These are phyloP conservation scores for Pyrenochaeta sp. DNA, from an alignment of 2,329 filamentous ascomycete genomes.

Conservation along the genomic window DNA sequence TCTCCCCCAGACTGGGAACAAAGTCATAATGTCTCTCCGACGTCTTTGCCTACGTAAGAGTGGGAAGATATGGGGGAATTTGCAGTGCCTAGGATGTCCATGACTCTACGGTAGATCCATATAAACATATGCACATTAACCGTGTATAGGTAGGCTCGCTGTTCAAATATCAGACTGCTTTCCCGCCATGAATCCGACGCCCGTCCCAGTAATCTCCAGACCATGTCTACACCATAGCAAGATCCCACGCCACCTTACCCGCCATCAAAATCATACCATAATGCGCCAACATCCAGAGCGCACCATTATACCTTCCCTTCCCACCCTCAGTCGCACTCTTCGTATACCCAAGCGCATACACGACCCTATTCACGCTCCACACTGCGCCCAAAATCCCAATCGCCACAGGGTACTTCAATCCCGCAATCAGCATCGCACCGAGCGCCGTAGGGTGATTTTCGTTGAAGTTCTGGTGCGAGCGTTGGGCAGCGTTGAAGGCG, in stretches of 20 bases:
- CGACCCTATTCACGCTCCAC: conserved; percentile 61
- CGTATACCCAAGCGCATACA: conserved; percentile 61
- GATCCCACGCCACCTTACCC: conserved; percentile 35
- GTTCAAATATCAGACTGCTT: too few species aligned
- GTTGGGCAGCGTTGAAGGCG: conserved; percentile 55
- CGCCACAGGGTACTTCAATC: conserved; percentile 61
- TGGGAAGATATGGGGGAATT: too few species aligned
- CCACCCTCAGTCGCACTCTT: conserved; percentile 49
- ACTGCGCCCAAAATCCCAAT: conserved; percentile 56
- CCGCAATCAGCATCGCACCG: conserved; percentile 62
- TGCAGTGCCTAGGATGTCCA: too few species aligned
- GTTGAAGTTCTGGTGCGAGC: conserved; percentile 64
- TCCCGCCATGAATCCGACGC: too few species aligned
- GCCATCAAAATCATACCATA: conserved; percentile 39
- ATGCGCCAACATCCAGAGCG: conserved; percentile 43
- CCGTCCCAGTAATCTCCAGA: too few species aligned
- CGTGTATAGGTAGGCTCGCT: too few species aligned
- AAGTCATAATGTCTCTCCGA: too few species aligned
- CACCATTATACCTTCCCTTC: conserved; percentile 54
- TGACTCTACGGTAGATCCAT: too few species aligned
- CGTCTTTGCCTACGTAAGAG: too few species aligned
- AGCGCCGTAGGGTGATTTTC: conserved; percentile 65
- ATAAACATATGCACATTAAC: too few species aligned
- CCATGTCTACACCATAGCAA: conserved; percentile 22
- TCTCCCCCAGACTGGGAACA: too few species aligned